These are phyloP conservation scores for Kluyveromyces wickerhamii DNA, from an alignment of 805 yeast species.

Conservation along the genomic window DNA sequence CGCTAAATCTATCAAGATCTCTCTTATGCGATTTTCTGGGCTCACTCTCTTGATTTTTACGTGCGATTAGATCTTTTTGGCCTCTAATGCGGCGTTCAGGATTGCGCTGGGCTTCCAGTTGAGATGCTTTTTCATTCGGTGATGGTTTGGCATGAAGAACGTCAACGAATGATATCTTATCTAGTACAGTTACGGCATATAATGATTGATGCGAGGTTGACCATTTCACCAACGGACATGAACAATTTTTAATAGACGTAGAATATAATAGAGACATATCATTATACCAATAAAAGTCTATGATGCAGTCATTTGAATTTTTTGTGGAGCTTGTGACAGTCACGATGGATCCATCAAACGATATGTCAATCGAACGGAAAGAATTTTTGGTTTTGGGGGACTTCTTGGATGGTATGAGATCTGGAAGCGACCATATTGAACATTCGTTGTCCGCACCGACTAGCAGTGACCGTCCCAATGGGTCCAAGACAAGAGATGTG, in stretches of 20 bases:
- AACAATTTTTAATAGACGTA: not conserved
- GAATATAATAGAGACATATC: constrained; percentile 1
- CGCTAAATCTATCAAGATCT: constrained; percentile 1
- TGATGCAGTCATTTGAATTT: constrained; percentile 1
- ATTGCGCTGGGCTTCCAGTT: not conserved
- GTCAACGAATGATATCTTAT: constrained; percentile 1
- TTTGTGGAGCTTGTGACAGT: not conserved
- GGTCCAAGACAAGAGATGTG: constrained; percentile 41
- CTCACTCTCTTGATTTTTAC: not conserved
- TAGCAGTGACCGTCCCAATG: constrained; percentile 42
- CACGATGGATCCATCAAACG: constrained; percentile 4
- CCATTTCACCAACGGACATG: constrained; percentile 1
- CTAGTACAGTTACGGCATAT: not conserved
- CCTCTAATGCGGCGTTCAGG: not conserved
- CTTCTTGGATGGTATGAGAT: constrained; percentile 31
- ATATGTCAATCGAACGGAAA: constrained; percentile 1
- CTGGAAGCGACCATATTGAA: constrained; percentile 40
- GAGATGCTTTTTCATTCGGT: not conserved
- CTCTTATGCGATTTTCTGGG: not conserved
- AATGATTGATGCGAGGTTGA: not conserved
- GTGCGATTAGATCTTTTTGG: not conserved
- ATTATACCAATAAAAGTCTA: constrained; percentile 4
- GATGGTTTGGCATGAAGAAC: not conserved
- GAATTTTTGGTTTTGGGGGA: not conserved
- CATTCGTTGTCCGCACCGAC: constrained; percentile 51